phyloP scores from a whole-genome alignment of 257 asterid genomes.

The Nicotiana knightiana region DNA sequence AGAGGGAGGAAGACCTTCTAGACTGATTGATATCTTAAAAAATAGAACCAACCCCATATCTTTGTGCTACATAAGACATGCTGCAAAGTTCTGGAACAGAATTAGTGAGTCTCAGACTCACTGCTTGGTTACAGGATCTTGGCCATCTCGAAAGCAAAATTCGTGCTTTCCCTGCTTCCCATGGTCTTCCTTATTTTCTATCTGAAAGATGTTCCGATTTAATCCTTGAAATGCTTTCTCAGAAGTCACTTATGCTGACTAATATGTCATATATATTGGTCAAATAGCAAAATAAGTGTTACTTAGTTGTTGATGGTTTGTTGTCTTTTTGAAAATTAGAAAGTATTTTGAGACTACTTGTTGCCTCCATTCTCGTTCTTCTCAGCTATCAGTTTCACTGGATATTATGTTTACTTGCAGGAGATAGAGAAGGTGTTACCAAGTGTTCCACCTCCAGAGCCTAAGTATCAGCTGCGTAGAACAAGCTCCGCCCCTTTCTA shows the following conservation, averaged over 20 bases:
- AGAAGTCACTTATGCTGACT: not conserved
- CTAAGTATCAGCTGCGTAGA: constrained; percentile 41
- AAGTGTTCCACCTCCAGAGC: constrained; percentile 32
- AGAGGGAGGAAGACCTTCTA: not conserved
- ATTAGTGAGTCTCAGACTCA: not conserved
- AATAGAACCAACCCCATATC: not conserved
- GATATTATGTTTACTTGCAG: constrained; percentile 14
- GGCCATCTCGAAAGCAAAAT: not conserved
- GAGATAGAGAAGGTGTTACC: constrained; percentile 34
- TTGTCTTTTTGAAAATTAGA: not conserved
- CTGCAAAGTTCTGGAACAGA: not conserved
- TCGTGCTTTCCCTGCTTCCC: not conserved
- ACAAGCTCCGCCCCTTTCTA: constrained; percentile 38
- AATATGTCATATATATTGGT: not conserved
- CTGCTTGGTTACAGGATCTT: not conserved
- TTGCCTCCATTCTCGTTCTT: not conserved
- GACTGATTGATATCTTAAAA: not conserved
- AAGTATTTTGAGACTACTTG: not conserved
- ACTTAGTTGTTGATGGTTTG: not conserved
- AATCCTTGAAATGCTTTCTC: not conserved
- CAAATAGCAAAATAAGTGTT: not conserved
- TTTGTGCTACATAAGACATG: not conserved
- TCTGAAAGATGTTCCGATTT: not conserved
- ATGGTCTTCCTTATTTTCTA: too few relatives aligned
- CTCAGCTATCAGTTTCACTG: not conserved